A percentile compares a stretch with the other conserved stretches of the same genome.
phyloP scores from a whole-genome alignment of 495 filamentous ascomycete species.

The Hapsidospora chrysogenum region DNA sequence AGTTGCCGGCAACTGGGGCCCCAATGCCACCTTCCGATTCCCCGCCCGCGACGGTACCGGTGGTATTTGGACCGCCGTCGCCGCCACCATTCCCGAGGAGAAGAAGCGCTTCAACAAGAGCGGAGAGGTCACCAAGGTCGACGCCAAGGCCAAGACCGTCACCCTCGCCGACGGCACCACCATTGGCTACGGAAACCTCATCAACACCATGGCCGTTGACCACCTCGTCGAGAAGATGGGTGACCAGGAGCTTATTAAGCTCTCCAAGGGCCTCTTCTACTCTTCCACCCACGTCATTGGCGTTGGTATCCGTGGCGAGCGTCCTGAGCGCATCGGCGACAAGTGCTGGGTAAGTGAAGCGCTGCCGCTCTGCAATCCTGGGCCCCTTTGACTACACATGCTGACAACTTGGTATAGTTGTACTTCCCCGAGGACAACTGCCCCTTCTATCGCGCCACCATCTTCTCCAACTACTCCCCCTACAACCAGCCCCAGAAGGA shows the following conservation, averaged over 20 bases:
- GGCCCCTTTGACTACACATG: background rate
- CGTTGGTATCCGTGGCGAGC: slow-evolving; percentile 79
- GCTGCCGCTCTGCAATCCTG: background rate
- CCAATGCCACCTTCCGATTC: slow-evolving; percentile 97
- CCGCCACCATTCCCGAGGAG: slow-evolving; percentile 80
- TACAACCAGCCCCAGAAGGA: slow-evolving; percentile 82
- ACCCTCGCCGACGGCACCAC: slow-evolving; percentile 72
- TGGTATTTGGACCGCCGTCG: slow-evolving; percentile 97
- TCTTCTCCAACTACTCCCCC: slow-evolving; percentile 99
- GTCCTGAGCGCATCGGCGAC: slow-evolving; percentile 94
- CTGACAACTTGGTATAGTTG: slow-evolving; percentile 37
- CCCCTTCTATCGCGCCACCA: slow-evolving; percentile 98
- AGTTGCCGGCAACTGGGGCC: slow-evolving; percentile 94
- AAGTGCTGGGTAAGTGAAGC: slow-evolving; percentile 80
- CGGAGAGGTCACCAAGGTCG: slow-evolving; percentile 69
- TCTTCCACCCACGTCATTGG: slow-evolving; percentile 95
- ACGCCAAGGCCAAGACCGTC: slow-evolving; percentile 69
- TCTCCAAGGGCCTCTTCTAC: slow-evolving; percentile 91
- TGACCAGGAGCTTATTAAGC: slow-evolving; percentile 61
- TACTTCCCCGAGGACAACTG: slow-evolving; percentile 99
- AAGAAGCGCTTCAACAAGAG: slow-evolving; percentile 80
- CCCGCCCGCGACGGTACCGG: slow-evolving; percentile 89
- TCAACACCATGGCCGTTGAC: slow-evolving; percentile 96
- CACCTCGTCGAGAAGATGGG: slow-evolving; percentile 73
- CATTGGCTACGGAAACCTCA: slow-evolving; percentile 80